These are phyloP conservation scores for Curvularia hawaiiensis DNA, from an alignment of 2,329 filamentous ascomycete species.

Conservation along the genomic window DNA sequence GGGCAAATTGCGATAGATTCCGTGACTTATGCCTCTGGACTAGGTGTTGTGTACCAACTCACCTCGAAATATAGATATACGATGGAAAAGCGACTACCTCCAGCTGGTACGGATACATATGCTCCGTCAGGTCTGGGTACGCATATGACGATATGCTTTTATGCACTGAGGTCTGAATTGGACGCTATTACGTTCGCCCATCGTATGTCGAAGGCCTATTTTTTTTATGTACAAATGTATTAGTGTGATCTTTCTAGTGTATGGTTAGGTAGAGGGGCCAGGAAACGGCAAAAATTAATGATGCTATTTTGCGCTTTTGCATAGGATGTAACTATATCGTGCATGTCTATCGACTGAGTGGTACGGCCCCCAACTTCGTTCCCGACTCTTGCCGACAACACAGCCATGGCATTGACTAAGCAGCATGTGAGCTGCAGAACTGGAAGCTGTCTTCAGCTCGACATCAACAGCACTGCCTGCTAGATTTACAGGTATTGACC, in stretches of 20 bases:
- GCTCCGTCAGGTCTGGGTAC: conserved; percentile 32
- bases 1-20: conserved; percentile 46
- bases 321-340: background rate
- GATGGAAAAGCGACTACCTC: conserved; percentile 27
- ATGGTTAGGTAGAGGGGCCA: conserved; percentile 11
- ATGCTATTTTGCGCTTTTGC: background rate
- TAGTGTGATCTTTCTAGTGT: conserved; percentile 14
- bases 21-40: conserved; percentile 10
- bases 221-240: conserved; percentile 9
- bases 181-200: conserved; percentile 16
- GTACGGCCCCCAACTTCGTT: conserved; percentile 1
- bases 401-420: too few species aligned
- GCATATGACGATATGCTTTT: conserved; percentile 28
- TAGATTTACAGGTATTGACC: background rate
- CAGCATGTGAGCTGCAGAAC: background rate
- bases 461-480: background rate
- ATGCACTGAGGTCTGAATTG: conserved; percentile 12
- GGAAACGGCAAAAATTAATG: conserved; percentile 4
- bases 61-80: conserved; percentile 27
- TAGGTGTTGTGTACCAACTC: conserved; percentile 1
- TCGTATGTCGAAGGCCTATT: conserved; percentile 11
- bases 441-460: background rate
- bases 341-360: background rate
- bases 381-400: conserved; percentile 3
- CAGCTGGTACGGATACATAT: conserved; percentile 31